Evolutionary conservation across 371 early-diverging fungal species (phyloP), one percentile per base, ranked within the genome.

Genomic region (Mucor velutinosus): DNA sequence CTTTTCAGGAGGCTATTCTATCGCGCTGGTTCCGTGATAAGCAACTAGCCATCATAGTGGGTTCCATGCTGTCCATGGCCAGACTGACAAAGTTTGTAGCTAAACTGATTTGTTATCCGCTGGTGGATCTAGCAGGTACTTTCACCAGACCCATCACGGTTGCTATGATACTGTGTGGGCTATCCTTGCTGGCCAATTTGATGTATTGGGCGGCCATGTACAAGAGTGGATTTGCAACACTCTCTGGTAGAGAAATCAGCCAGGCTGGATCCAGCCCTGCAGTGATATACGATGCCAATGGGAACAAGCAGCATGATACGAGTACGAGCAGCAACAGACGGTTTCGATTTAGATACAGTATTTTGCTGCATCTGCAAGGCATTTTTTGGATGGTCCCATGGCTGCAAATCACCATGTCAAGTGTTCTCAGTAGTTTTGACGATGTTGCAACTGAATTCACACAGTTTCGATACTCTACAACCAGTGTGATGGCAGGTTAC

Each of bases 321-420:
- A 19, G 6, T 12, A 37, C 29, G 15, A 17, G 14, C 45, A 45
- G 1, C 37, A 37, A 30, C 27, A 17, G 15, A 29, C 45, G 43
- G 0, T 74, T 74, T 27, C 64, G 65, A 57, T 79, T 73, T 67
- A 69, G 73, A 11, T 62, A 45, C 11, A 37, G 66, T 14, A 19
- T 75, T 4, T 67, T 78, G 17, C 41, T 79, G 4, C 72, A 70
- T 67, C 25, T 82, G 3, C 82, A 80, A 15, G 65, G 72, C 19
- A 76, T 72, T 3, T 82, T 78, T 58, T 82, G 82, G 82, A 78
- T 82, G 78, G 62, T 76, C 3, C 82, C 82, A 10, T 76, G 75
- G 73, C 65, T 78, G 43, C 80, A 82, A 51, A 47, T 82, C 7
- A 67, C 76, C 60, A 76, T 82, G 76, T 82, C 82, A 0, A 79